phyloP scores from a whole-genome alignment of 192 early-diverging fungal genomes.

The Mortierella claussenii region DNA sequence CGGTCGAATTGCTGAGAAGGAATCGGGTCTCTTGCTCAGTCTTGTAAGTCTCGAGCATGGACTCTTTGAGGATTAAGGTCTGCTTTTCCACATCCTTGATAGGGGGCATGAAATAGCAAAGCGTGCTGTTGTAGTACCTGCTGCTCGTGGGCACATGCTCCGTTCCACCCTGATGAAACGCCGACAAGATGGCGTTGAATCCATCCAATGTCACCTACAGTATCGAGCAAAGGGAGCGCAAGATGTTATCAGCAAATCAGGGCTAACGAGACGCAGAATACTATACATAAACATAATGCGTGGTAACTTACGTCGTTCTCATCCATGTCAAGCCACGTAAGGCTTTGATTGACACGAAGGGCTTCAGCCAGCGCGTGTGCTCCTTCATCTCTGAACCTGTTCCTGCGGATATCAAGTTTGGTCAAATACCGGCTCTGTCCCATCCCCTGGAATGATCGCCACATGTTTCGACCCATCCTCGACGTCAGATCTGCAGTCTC shows the following conservation, averaged over 20 bases:
- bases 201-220: conserved; percentile 62
- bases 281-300: not conserved
- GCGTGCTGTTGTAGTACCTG: conserved; percentile 38
- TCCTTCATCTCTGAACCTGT: conserved; percentile 53
- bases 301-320: conserved; percentile 61
- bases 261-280: not conserved
- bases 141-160: conserved; percentile 42
- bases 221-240: not conserved
- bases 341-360: conserved; percentile 43
- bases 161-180: conserved; percentile 51
- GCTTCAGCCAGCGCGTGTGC: conserved; percentile 51
- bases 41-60: conserved; percentile 52
- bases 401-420: conserved; percentile 42
- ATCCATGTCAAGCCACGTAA: conserved; percentile 54
- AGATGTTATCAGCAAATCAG: not conserved
- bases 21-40: conserved; percentile 57
- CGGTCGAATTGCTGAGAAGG: conserved; percentile 53
- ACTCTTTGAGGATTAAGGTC: conserved; percentile 26
- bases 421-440: conserved; percentile 42
- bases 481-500: conserved; percentile 36
- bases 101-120: conserved; percentile 49
- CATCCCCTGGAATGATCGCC: conserved; percentile 41
- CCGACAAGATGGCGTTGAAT: conserved; percentile 47
- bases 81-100: conserved; percentile 52
- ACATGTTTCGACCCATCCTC: conserved; percentile 50